Conservation (phyloP, 2,329 filamentous ascomycete genomes). For the Aspergillus fumigatus region DNA sequence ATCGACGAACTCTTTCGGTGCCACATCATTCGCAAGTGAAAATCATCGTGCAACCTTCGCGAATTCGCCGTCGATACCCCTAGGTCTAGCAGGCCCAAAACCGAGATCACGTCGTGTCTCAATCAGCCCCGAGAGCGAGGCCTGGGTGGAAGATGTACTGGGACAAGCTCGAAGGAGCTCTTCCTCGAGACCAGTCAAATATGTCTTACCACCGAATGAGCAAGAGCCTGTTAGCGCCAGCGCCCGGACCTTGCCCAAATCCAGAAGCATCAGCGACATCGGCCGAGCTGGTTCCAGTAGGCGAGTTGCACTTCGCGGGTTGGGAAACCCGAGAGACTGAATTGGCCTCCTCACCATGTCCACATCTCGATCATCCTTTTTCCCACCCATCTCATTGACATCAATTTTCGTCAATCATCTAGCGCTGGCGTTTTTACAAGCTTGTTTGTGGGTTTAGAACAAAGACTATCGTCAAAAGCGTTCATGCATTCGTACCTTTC, state of each 20-base stretch:
- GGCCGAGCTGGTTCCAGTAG: conserved; percentile 32
- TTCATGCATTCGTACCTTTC: background rate
- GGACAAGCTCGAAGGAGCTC: conserved; percentile 40
- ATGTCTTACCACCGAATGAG: conserved; percentile 13
- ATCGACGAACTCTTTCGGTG: conserved; percentile 33
- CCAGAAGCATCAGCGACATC: conserved; percentile 39
- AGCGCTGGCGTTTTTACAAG: background rate
- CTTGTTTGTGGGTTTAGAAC: background rate
- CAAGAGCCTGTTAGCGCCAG: conserved; percentile 12
- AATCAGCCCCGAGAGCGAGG: conserved; percentile 43
- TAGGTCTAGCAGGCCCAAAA: conserved; percentile 44
- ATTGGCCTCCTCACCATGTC: background rate
- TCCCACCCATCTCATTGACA: background rate
- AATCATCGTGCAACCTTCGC: conserved; percentile 19
- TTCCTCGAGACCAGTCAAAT: conserved; percentile 27
- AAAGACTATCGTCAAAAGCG: background rate
- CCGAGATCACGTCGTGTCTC: conserved; percentile 36
- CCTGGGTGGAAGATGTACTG: conserved; percentile 45
- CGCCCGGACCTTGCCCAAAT: conserved; percentile 23
- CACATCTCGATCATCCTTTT: background rate
- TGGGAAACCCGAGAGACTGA: conserved; percentile 22
- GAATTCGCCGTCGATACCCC: conserved; percentile 32
- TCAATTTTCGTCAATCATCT: background rate
- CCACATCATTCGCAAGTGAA: conserved; percentile 25
- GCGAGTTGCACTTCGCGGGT: conserved; percentile 35